A percentile compares a stretch with the other conserved stretches of the same genome.
These are phyloP conservation scores for Trichothecium roseum DNA, from an alignment of 2,329 filamentous ascomycete genomes.

Conservation along the genomic window DNA sequence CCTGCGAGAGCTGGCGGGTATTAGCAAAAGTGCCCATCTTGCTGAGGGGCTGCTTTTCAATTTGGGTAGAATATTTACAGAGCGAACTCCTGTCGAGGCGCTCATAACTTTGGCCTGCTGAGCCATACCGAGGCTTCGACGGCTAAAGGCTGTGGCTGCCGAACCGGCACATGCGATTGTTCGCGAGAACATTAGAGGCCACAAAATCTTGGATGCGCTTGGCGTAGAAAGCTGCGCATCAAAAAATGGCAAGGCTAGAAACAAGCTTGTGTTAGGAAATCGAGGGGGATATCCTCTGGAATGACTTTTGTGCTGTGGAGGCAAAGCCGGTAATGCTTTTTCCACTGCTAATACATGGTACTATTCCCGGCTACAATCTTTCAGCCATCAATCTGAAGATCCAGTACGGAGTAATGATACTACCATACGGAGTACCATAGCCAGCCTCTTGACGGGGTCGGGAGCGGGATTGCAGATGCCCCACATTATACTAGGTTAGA, in stretches of 20 bases:
- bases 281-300: too few relatives aligned
- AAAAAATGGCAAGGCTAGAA: slow-evolving; percentile 6
- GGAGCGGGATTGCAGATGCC: slow-evolving; percentile 2
- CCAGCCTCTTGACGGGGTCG: neutral
- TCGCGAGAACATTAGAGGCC: slow-evolving; percentile 46
- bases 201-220: slow-evolving; percentile 23
- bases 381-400: slow-evolving; percentile 1
- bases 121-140: slow-evolving; percentile 54
- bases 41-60: neutral
- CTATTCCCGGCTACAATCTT: slow-evolving; percentile 13
- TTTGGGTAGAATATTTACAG: slow-evolving; percentile 12
- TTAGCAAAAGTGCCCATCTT: neutral
- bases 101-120: slow-evolving; percentile 64
- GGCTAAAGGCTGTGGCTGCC: slow-evolving; percentile 33
- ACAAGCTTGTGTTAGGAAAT: slow-evolving; percentile 4
- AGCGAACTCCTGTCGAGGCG: slow-evolving; percentile 36
- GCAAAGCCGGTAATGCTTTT: slow-evolving; percentile 20
- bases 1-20: slow-evolving; percentile 20
- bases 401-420: too few relatives aligned
- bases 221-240: slow-evolving; percentile 19
- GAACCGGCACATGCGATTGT: slow-evolving; percentile 43
- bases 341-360: slow-evolving; percentile 15
- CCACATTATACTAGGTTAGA: neutral
- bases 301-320: too few relatives aligned
- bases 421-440: neutral